Evolutionary conservation across 2,329 filamentous ascomycete genomes (phyloP).

Genomic region (Xylaria sp.): DNA sequence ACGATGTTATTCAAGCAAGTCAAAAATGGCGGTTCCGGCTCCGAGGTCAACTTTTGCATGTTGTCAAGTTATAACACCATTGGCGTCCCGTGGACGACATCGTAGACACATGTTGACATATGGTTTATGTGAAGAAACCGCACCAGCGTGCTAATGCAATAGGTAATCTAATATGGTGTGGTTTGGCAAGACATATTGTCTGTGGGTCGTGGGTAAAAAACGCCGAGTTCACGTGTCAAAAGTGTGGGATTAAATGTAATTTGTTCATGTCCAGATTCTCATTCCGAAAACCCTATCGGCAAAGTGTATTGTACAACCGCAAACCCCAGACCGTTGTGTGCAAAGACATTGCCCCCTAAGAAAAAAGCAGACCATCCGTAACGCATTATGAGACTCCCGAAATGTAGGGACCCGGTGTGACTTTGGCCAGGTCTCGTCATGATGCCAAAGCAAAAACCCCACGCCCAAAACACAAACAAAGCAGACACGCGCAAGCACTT

Average conservation of each 20-base stretch:
- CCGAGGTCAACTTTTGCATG: too few relatives aligned
- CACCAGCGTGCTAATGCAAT: too few relatives aligned
- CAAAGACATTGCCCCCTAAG: slow-evolving; percentile 74
- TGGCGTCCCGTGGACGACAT: too few relatives aligned
- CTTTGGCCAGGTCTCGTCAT: slow-evolving; percentile 63
- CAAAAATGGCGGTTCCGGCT: too few relatives aligned
- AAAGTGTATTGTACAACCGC: slow-evolving; percentile 78
- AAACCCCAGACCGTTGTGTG: slow-evolving; percentile 72
- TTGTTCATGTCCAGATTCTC: slow-evolving; percentile 70
- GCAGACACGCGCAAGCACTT: slow-evolving; percentile 62
- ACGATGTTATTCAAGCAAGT: too few relatives aligned
- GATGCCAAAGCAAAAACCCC: slow-evolving; percentile 66
- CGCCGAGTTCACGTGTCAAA: neutral
- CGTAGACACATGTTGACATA: too few relatives aligned
- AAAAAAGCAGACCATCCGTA: slow-evolving; percentile 76
- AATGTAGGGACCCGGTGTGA: slow-evolving; percentile 52
- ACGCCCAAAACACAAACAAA: slow-evolving; percentile 66
- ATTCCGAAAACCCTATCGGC: slow-evolving; percentile 72
- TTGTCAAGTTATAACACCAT: too few relatives aligned
- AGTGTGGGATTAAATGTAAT: neutral
- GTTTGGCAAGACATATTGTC: too few relatives aligned
- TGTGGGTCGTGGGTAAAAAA: too few relatives aligned
- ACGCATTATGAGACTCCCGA: slow-evolving; percentile 75
- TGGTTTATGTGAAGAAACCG: too few relatives aligned
- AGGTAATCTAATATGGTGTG: too few relatives aligned